Evolutionary conservation across 176 grass and related monocot species (phyloP).

Genomic region (Saccharum spontaneum): DNA sequence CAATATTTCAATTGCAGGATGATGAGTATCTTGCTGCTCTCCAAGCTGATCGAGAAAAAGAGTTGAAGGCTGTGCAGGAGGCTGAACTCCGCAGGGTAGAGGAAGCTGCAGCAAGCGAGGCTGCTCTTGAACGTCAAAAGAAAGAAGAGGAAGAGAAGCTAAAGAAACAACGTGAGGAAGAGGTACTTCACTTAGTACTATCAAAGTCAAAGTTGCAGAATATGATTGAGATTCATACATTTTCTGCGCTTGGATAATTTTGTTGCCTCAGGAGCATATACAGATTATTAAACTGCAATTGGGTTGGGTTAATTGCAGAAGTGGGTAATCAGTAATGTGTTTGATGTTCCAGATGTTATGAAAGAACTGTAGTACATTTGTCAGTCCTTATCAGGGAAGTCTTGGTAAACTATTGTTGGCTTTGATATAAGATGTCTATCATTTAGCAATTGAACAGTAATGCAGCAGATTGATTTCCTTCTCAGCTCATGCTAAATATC

Average conservation of each 20-base stretch:
- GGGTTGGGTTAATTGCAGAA: not conserved
- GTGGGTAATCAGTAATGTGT: not conserved
- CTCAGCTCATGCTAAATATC: constrained; percentile 1
- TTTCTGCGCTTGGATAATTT: not conserved
- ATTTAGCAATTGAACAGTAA: constrained; percentile 8
- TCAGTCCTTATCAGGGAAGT: not conserved
- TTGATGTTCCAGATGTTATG: not conserved
- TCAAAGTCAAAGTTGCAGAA: constrained; percentile 17
- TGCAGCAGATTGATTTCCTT: constrained; percentile 10
- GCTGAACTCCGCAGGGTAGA: constrained; percentile 59
- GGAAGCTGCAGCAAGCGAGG: constrained; percentile 58
- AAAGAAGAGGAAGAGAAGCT: constrained; percentile 66
- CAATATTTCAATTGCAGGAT: constrained; percentile 59
- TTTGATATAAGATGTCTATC: not conserved
- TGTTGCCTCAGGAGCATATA: not conserved
- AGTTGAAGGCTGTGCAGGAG: constrained; percentile 73
- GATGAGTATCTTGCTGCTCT: constrained; percentile 89
- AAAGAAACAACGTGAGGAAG: constrained; percentile 86
- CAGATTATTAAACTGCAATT: constrained; percentile 5
- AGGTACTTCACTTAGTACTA: constrained; percentile 50
- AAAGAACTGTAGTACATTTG: constrained; percentile 5
- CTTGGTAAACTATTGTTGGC: not conserved
- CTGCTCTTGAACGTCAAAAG: constrained; percentile 63
- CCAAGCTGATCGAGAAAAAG: constrained; percentile 89
- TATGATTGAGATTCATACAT: not conserved